These are phyloP conservation scores for Cystobasidium pallidum DNA, from an alignment of 1,284 basidiomycete genomes.

Conservation along the genomic window DNA sequence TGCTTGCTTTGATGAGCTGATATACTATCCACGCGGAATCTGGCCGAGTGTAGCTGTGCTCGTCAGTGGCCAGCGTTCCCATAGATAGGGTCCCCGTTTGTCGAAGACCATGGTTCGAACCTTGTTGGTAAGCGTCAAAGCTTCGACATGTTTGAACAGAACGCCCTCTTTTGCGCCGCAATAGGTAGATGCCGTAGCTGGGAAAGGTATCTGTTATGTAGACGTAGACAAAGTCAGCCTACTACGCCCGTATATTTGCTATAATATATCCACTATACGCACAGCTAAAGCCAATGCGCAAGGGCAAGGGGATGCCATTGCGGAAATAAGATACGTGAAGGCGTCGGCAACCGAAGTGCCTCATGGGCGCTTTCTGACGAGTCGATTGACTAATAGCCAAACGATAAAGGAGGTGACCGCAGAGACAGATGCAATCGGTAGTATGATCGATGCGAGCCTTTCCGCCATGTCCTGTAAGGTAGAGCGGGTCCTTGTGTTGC, in stretches of 20 bases:
- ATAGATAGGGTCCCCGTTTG: conserved; percentile 60
- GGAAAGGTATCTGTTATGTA: conserved; percentile 16
- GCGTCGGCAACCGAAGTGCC: conserved; percentile 56
- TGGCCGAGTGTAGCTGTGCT: background rate
- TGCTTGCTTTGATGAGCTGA: background rate
- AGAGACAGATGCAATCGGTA: conserved; percentile 56
- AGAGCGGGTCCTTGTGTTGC: conserved; percentile 57
- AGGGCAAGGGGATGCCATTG: conserved; percentile 60
- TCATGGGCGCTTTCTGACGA: conserved; percentile 47
- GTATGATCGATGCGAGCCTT: conserved; percentile 51
- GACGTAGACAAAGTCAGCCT: background rate
- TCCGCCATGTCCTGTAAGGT: conserved; percentile 59
- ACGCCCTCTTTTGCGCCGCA: conserved; percentile 16
- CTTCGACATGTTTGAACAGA: conserved; percentile 54
- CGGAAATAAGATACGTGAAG: conserved; percentile 59
- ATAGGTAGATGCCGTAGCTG: background rate
- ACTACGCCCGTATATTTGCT: conserved; percentile 50
- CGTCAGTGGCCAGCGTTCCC: background rate
- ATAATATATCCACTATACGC: background rate
- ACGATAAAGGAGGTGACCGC: conserved; percentile 57
- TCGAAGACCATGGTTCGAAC: conserved; percentile 59
- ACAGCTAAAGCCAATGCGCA: conserved; percentile 57
- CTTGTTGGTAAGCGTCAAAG: conserved; percentile 47
- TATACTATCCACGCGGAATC: background rate
- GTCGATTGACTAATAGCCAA: conserved; percentile 57